phyloP scores from a whole-genome alignment of 1,139 yeast genomes.

The Meyerozyma sp. region DNA sequence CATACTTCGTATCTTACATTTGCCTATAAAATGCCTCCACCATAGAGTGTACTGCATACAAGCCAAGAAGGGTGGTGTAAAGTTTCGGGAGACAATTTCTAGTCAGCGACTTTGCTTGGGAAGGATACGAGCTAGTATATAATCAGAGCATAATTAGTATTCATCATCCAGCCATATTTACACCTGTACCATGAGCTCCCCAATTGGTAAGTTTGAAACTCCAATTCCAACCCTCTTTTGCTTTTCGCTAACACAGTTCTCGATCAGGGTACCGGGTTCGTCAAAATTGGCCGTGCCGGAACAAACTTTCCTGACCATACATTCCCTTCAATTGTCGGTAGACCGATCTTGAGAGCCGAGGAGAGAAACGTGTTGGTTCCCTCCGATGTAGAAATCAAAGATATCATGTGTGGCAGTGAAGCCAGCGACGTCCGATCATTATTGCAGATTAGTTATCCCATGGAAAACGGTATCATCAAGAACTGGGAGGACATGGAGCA shows the following conservation, averaged over 20 bases:
- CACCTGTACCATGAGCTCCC: conserved; percentile 30
- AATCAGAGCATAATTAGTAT: not conserved
- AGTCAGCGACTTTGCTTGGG: conserved; percentile 1
- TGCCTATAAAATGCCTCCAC: conserved; percentile 47
- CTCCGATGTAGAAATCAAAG: conserved; percentile 68
- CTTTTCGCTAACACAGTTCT: conserved; percentile 49
- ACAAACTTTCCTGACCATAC: conserved; percentile 96
- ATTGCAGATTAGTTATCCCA: conserved; percentile 89
- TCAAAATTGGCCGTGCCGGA: conserved; percentile 92
- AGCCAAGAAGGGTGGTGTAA: not conserved
- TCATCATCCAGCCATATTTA: not conserved
- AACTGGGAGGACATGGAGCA: conserved; percentile 99
- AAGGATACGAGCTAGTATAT: not conserved
- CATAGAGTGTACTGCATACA: conserved; percentile 4
- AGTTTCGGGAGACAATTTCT: not conserved
- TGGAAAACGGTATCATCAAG: conserved; percentile 97
- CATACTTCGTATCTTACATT: conserved; percentile 94
- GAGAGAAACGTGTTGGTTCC: conserved; percentile 61
- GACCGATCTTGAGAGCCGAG: conserved; percentile 96
- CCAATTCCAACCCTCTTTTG: not conserved
- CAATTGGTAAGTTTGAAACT: conserved; percentile 47
- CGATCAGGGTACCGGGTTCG: conserved; percentile 99
- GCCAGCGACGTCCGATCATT: conserved; percentile 89
- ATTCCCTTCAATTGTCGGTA: conserved; percentile 97
- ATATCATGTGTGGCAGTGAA: conserved; percentile 97